Percentiles rank a stretch among this genome's conserved stretches.
Evolutionary conservation across 208 protist genomes (phyloP).

Genomic region (Trypanosoma vivax): DNA sequence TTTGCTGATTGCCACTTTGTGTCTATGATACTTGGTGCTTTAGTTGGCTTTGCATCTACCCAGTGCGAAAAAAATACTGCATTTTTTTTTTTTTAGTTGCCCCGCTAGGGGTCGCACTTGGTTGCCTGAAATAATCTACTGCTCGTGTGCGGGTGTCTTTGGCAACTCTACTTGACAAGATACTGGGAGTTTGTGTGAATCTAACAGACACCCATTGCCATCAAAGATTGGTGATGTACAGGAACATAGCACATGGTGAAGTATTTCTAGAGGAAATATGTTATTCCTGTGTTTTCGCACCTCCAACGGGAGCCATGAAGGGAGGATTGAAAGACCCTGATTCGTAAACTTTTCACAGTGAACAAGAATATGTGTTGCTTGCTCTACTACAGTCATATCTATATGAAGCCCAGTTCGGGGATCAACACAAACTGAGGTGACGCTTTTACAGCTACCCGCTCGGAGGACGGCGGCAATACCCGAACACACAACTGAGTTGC

Average conservation of each 20-base stretch:
- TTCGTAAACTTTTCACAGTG: constrained; percentile 38
- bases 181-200: constrained; percentile 21
- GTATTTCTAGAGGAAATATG: constrained; percentile 62
- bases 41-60: too few relatives aligned
- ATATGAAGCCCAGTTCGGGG: constrained; percentile 1
- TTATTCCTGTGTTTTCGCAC: constrained; percentile 25
- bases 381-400: constrained; percentile 3
- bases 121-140: background rate
- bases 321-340: constrained; percentile 32
- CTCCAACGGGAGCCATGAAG: constrained; percentile 35
- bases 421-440: constrained; percentile 26
- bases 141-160: background rate
- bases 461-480: constrained; percentile 42
- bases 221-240: constrained; percentile 36
- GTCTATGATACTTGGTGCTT: too few relatives aligned
- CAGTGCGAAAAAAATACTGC: too few relatives aligned
- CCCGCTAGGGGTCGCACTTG: too few relatives aligned
- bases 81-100: too few relatives aligned
- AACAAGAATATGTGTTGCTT: constrained; percentile 50
- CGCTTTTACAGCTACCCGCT: constrained; percentile 46
- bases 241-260: constrained; percentile 59
- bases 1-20: too few relatives aligned
- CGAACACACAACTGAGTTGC: constrained; percentile 21
- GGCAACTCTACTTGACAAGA: constrained; percentile 41
- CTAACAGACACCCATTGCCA: constrained; percentile 23